Evolutionary conservation across 495 filamentous ascomycete genomes (phyloP).

Genomic region (Elaphomyces granulatus): DNA sequence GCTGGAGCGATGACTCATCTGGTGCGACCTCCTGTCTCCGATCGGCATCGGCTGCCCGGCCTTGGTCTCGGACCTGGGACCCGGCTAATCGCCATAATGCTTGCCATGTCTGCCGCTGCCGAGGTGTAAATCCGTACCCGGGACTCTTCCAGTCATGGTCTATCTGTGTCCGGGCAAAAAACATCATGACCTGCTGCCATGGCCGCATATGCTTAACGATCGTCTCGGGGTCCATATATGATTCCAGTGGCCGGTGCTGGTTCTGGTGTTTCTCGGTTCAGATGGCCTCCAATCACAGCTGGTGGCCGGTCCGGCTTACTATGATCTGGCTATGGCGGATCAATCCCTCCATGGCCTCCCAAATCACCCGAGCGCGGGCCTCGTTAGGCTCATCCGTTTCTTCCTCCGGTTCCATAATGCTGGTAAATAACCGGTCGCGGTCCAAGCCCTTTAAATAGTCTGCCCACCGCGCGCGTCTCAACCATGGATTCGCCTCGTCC

Average conservation of each 20-base stretch:
- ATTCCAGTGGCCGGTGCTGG: neutral
- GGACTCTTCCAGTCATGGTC: constrained; percentile 3
- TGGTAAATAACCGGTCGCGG: neutral
- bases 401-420: neutral
- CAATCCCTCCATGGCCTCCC: neutral
- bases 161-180: constrained; percentile 7
- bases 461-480: neutral
- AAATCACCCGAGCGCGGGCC: neutral
- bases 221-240: neutral
- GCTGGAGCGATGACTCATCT: no score
- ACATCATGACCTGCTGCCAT: constrained; percentile 8
- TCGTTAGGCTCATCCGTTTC: neutral
- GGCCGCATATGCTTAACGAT: constrained; percentile 5
- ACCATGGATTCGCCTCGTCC: neutral
- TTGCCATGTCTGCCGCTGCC: constrained; percentile 1
- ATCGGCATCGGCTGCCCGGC: no score
- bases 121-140: neutral
- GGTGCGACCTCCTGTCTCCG: no score
- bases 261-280: neutral
- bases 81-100: no score
- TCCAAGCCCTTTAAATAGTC: neutral
- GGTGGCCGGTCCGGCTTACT: neutral
- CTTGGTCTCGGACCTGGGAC: no score
- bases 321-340: neutral
- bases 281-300: neutral